phyloP scores from a whole-genome alignment of 2,329 filamentous ascomycete genomes.

The Cryphonectria naterciae region DNA sequence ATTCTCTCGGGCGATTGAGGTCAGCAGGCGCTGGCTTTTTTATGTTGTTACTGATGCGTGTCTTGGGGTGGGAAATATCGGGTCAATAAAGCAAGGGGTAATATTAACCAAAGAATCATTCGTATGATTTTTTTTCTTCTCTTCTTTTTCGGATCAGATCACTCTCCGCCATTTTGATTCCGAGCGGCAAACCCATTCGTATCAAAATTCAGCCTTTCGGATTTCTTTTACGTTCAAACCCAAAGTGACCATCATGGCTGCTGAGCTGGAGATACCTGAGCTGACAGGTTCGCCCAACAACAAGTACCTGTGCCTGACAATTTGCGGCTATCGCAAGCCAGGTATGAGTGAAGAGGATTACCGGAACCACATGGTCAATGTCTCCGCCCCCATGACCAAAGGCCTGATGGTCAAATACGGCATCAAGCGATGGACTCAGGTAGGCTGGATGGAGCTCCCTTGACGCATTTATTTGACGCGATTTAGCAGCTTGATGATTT shows the following conservation, averaged over 20 bases:
- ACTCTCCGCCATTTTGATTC: not conserved
- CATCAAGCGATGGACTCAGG: slow-evolving; percentile 50
- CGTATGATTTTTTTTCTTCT: not conserved
- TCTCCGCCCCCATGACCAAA: slow-evolving; percentile 51
- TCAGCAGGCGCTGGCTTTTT: not conserved
- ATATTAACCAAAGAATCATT: not conserved
- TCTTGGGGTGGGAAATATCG: not conserved
- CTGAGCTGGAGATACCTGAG: not conserved
- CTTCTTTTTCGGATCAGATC: not conserved
- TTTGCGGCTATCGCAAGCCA: slow-evolving; percentile 50
- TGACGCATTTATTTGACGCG: not conserved
- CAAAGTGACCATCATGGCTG: not conserved
- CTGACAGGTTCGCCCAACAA: not conserved
- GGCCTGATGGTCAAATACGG: slow-evolving; percentile 55
- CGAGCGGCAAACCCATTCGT: not conserved
- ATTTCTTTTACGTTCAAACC: not conserved
- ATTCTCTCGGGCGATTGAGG: not conserved
- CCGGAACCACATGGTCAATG: slow-evolving; percentile 49
- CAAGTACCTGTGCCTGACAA: slow-evolving; percentile 49
- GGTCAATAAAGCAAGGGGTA: not conserved
- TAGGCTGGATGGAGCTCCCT: slow-evolving; percentile 30
- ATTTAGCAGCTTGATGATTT: not conserved
- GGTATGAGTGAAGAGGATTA: slow-evolving; percentile 55
- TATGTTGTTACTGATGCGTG: not conserved
- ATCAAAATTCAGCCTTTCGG: not conserved